Percentiles rank a stretch among this genome's conserved stretches.
These are phyloP conservation scores for Mycena rebaudengoi DNA, from an alignment of 768 basidiomycete species.

Conservation along the genomic window DNA sequence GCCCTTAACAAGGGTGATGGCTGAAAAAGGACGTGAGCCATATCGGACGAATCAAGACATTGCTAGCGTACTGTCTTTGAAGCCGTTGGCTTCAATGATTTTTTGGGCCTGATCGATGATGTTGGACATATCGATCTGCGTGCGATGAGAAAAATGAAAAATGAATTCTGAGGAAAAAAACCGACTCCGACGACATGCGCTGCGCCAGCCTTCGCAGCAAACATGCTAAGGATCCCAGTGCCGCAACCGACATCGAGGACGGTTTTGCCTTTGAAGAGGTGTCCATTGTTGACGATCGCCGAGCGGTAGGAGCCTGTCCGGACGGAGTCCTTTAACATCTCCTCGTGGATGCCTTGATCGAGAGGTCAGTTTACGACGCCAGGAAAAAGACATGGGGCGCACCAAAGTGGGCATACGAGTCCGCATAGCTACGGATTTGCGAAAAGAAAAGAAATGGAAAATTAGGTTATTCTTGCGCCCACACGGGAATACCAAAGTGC, in stretches of 20 bases:
- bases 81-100: slow-evolving; percentile 96
- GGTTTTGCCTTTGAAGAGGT: slow-evolving; percentile 96
- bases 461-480: slow-evolving; percentile 45
- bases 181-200: slow-evolving; percentile 91
- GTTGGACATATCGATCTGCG: slow-evolving; percentile 99
- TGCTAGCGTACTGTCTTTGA: slow-evolving; percentile 82
- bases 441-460: slow-evolving; percentile 39
- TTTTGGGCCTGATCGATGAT: slow-evolving; percentile 99
- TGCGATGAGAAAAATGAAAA: slow-evolving; percentile 12
- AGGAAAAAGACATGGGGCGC: slow-evolving; percentile 30
- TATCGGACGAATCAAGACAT: slow-evolving; percentile 8
- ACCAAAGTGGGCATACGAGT: slow-evolving; percentile 97
- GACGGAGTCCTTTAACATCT: slow-evolving; percentile 98
- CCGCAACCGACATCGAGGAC: slow-evolving; percentile 99
- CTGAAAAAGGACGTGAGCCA: slow-evolving; percentile 48
- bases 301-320: slow-evolving; percentile 95
- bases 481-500: slow-evolving; percentile 43
- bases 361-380: background rate
- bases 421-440: slow-evolving; percentile 76
- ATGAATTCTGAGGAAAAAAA: slow-evolving; percentile 21
- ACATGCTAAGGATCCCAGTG: slow-evolving; percentile 98
- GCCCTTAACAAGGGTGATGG: slow-evolving; percentile 95
- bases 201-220: slow-evolving; percentile 95
- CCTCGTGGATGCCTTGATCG: slow-evolving; percentile 90
- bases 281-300: slow-evolving; percentile 93